These are phyloP conservation scores for Flaveria ramosissima DNA, from an alignment of 129 eudicot species.

Conservation along the genomic window DNA sequence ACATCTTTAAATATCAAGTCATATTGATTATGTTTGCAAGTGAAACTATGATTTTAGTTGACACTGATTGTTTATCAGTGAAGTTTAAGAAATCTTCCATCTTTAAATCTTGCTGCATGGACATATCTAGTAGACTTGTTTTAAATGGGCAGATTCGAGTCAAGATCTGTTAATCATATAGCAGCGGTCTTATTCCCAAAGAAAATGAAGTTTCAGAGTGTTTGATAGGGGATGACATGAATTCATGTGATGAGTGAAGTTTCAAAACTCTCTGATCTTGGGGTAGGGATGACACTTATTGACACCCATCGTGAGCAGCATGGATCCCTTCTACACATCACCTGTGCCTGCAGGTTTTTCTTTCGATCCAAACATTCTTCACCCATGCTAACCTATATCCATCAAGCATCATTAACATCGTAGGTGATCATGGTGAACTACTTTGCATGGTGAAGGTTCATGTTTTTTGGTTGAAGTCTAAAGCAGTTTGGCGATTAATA, in stretches of 20 bases:
- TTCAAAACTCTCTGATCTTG: background rate
- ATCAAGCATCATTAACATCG: background rate
- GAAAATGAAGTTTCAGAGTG: background rate
- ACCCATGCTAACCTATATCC: background rate
- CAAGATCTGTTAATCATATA: background rate
- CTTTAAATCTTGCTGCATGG: background rate
- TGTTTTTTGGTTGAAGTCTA: too few relatives aligned
- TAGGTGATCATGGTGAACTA: too few relatives aligned
- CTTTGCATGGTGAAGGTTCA: too few relatives aligned
- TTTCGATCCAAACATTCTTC: background rate
- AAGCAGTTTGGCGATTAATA: too few relatives aligned
- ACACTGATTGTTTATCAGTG: background rate
- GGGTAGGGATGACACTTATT: background rate
- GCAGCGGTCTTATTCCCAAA: background rate
- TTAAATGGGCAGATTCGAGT: background rate
- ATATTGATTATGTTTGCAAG: constrained; percentile 20
- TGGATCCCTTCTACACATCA: background rate
- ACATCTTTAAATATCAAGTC: constrained; percentile 24
- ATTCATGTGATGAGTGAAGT: background rate
- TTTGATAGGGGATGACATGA: background rate
- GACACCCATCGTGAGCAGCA: background rate
- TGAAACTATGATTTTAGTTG: constrained; percentile 3
- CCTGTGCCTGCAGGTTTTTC: background rate
- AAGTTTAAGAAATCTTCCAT: background rate
- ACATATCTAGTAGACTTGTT: background rate